phyloP scores from a whole-genome alignment of 1,284 basidiomycete species.

The Fomitopsis palustris region DNA sequence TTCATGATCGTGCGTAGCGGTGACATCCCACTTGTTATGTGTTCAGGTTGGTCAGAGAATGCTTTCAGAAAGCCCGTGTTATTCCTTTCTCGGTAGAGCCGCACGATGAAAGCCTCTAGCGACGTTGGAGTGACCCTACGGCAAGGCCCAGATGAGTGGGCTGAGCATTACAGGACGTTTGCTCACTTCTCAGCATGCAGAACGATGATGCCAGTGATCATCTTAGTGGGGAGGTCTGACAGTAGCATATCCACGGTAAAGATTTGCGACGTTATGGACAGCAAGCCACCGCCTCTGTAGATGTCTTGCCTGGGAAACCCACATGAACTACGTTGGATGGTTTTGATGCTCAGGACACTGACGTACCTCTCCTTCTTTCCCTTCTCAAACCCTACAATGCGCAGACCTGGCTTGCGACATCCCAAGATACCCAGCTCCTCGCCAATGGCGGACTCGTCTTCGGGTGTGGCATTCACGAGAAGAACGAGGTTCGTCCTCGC shows the following conservation, averaged over 20 bases:
- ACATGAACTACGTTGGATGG: no score
- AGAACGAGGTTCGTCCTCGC: slow-evolving; percentile 83
- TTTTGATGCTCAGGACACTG: not conserved
- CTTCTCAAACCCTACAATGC: slow-evolving; percentile 85
- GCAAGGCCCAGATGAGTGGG: not conserved
- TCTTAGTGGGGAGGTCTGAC: slow-evolving; percentile 77
- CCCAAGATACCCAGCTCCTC: slow-evolving; percentile 94
- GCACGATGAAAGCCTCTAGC: slow-evolving; percentile 87
- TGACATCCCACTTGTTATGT: slow-evolving; percentile 88
- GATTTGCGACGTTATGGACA: slow-evolving; percentile 93
- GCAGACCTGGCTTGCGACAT: slow-evolving; percentile 81
- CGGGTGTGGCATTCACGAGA: slow-evolving; percentile 82
- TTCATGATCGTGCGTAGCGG: slow-evolving; percentile 92
- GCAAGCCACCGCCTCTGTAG: slow-evolving; percentile 85
- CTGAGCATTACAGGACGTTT: not conserved
- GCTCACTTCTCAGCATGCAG: slow-evolving; percentile 87
- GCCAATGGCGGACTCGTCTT: slow-evolving; percentile 89
- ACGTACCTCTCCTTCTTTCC: slow-evolving; percentile 74
- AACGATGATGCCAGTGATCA: slow-evolving; percentile 92
- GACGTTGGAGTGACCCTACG: slow-evolving; percentile 79
- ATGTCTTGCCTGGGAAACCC: slow-evolving; percentile 71
- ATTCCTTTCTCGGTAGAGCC: slow-evolving; percentile 87
- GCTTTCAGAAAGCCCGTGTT: slow-evolving; percentile 91
- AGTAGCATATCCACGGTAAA: slow-evolving; percentile 95
- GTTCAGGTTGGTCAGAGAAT: slow-evolving; percentile 95